Conservation (phyloP, 768 basidiomycete species). For the Mycena leptocephala region DNA sequence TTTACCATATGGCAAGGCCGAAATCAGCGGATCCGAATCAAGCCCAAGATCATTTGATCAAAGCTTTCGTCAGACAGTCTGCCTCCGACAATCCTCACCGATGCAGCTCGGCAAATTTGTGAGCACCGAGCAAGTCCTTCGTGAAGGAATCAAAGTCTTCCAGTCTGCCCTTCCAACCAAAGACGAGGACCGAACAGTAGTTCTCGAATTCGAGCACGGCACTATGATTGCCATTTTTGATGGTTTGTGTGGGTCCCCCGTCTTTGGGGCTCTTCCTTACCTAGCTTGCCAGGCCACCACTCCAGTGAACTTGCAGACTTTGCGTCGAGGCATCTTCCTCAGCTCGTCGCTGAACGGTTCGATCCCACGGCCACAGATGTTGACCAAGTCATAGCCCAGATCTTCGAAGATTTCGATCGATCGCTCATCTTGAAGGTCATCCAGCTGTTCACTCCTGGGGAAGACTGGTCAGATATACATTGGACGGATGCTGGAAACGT, state of each 20-base stretch:
- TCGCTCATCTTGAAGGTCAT: conserved; percentile 6
- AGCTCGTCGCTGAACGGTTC: conserved; percentile 16
- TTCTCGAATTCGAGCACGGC: conserved; percentile 29
- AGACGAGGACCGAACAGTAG: conserved; percentile 21
- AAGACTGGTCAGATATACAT: conserved; percentile 8
- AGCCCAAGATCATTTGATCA: too few relatives aligned
- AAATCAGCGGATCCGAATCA: too few relatives aligned
- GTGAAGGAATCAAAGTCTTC: not conserved
- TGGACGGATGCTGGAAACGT: conserved; percentile 11
- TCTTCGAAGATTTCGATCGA: conserved; percentile 27
- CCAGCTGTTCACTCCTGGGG: conserved; percentile 1
- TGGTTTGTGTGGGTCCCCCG: not conserved
- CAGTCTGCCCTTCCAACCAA: conserved; percentile 5
- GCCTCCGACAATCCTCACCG: not conserved
- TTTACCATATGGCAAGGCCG: too few relatives aligned
- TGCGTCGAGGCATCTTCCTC: conserved; percentile 17
- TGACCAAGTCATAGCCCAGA: conserved; percentile 5
- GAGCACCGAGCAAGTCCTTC: not conserved
- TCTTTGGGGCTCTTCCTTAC: not conserved
- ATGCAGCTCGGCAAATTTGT: not conserved
- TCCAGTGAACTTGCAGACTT: conserved; percentile 7
- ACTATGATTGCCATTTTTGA: conserved; percentile 29
- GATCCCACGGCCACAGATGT: conserved; percentile 10
- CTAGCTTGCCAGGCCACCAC: conserved; percentile 6
- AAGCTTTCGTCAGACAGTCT: too few relatives aligned